Percentiles rank a stretch among this genome's conserved stretches.
These are phyloP conservation scores for Suhomyces vadensis DNA, from an alignment of 805 yeast genomes.

Conservation along the genomic window DNA sequence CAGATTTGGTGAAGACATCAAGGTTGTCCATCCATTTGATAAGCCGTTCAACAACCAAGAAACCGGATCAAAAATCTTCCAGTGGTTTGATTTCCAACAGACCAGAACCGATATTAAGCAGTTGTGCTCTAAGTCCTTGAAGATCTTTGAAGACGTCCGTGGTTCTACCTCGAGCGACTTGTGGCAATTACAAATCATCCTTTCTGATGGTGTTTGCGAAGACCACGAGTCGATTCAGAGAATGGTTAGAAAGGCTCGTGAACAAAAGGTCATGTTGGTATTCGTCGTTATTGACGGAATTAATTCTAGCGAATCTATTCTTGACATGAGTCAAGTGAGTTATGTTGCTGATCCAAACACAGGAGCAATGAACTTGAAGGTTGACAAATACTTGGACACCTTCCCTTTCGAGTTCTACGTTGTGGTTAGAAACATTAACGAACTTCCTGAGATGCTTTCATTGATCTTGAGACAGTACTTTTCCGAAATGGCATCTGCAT, in stretches of 20 bases:
- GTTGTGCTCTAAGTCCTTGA: conserved; percentile 70
- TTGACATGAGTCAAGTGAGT: conserved; percentile 92
- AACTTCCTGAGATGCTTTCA: conserved; percentile 89
- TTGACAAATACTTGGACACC: conserved; percentile 81
- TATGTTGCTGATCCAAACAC: conserved; percentile 63
- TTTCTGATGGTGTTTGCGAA: conserved; percentile 97
- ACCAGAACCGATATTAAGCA: conserved; percentile 79
- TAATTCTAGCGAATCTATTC: conserved; percentile 76
- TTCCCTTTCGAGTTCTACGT: conserved; percentile 98
- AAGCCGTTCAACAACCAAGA: conserved; percentile 74
- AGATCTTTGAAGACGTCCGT: conserved; percentile 65
- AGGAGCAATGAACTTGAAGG: conserved; percentile 73
- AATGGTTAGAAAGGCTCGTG: conserved; percentile 88
- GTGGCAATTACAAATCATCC: conserved; percentile 91
- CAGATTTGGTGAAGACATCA: conserved; percentile 81
- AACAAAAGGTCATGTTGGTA: conserved; percentile 89
- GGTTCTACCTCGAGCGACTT: conserved; percentile 54
- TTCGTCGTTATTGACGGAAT: conserved; percentile 93
- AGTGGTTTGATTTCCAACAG: conserved; percentile 88
- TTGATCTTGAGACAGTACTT: conserved; percentile 90
- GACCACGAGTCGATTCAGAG: conserved; percentile 82
- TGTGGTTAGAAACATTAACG: conserved; percentile 84
- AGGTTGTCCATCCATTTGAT: conserved; percentile 87
- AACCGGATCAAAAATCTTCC: conserved; percentile 81
- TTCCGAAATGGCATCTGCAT: conserved; percentile 49